These are phyloP conservation scores for Cercophora newfieldiana DNA, from an alignment of 495 filamentous ascomycete species.

Conservation along the genomic window DNA sequence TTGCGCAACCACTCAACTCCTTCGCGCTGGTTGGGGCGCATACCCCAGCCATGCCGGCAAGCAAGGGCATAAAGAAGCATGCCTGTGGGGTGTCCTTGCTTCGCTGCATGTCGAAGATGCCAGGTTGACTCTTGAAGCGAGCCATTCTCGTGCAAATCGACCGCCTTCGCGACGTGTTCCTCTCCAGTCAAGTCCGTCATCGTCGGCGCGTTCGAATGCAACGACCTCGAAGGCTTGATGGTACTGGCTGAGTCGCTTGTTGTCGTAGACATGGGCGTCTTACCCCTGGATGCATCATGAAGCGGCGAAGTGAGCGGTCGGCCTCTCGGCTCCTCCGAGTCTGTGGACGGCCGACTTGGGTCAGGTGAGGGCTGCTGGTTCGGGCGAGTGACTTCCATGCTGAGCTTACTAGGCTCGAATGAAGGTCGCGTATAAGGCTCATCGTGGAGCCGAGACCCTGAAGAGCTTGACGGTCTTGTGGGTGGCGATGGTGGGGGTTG, in stretches of 20 bases:
- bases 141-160: slow-evolving; percentile 83
- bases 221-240: slow-evolving; percentile 57
- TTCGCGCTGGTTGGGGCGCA: slow-evolving; percentile 85
- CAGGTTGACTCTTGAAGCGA: slow-evolving; percentile 90
- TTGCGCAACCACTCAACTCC: slow-evolving; percentile 86
- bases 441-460: slow-evolving; percentile 40
- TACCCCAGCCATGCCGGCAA: slow-evolving; percentile 97
- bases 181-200: slow-evolving; percentile 68
- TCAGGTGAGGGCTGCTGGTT: slow-evolving; percentile 41
- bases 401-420: slow-evolving; percentile 47
- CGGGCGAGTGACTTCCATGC: slow-evolving; percentile 39
- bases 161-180: slow-evolving; percentile 83
- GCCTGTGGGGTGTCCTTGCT: slow-evolving; percentile 78
- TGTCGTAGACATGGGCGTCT: slow-evolving; percentile 50
- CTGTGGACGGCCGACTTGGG: slow-evolving; percentile 50
- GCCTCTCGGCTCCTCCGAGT: slow-evolving; percentile 47
- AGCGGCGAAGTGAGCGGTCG: slow-evolving; percentile 39
- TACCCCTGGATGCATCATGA: slow-evolving; percentile 38
- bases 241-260: slow-evolving; percentile 70
- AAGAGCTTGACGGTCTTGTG: slow-evolving; percentile 51
- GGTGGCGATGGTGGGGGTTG: slow-evolving; percentile 58
- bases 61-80: slow-evolving; percentile 97
- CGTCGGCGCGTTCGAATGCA: slow-evolving; percentile 46
- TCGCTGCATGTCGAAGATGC: slow-evolving; percentile 87
- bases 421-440: slow-evolving; percentile 42